These are phyloP conservation scores for Blastobotrys terrestris DNA, from an alignment of 805 yeast genomes.

Conservation along the genomic window DNA sequence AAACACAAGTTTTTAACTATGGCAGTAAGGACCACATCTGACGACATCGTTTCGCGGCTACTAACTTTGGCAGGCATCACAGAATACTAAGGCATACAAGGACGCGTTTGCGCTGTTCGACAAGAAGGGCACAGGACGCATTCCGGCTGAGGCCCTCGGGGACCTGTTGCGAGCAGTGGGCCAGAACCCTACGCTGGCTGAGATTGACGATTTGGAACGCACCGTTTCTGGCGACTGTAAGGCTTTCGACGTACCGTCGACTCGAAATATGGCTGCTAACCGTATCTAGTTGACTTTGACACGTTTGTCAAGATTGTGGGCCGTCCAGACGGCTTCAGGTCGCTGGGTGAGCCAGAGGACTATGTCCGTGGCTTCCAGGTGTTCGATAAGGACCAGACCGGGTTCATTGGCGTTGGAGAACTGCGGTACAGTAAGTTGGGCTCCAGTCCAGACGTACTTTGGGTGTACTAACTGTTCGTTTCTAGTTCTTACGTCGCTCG, in stretches of 20 bases:
- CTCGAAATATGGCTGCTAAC: slow-evolving; percentile 27
- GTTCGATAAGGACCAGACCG: slow-evolving; percentile 92
- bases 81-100: slow-evolving; percentile 48
- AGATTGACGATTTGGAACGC: slow-evolving; percentile 57
- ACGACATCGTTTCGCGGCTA: too few relatives aligned
- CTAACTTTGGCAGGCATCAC: slow-evolving; percentile 19
- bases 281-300: slow-evolving; percentile 55
- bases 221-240: slow-evolving; percentile 31
- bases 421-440: slow-evolving; percentile 66
- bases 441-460: too few relatives aligned
- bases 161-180: slow-evolving; percentile 96
- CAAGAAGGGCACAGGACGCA: slow-evolving; percentile 90
- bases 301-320: slow-evolving; percentile 69
- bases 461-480: not conserved
- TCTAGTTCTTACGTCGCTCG: slow-evolving; percentile 76
- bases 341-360: slow-evolving; percentile 85
- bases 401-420: slow-evolving; percentile 96
- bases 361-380: slow-evolving; percentile 95
- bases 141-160: slow-evolving; percentile 77
- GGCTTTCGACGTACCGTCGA: too few relatives aligned
- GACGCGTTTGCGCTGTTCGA: slow-evolving; percentile 97
- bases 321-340: slow-evolving; percentile 84
- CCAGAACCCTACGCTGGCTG: slow-evolving; percentile 94
- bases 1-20: not conserved
- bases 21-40: not conserved